Evolutionary conservation across 441 rosid species (phyloP), one percentile per base, ranked within the genome.

Genomic region (Kokia cookei): DNA sequence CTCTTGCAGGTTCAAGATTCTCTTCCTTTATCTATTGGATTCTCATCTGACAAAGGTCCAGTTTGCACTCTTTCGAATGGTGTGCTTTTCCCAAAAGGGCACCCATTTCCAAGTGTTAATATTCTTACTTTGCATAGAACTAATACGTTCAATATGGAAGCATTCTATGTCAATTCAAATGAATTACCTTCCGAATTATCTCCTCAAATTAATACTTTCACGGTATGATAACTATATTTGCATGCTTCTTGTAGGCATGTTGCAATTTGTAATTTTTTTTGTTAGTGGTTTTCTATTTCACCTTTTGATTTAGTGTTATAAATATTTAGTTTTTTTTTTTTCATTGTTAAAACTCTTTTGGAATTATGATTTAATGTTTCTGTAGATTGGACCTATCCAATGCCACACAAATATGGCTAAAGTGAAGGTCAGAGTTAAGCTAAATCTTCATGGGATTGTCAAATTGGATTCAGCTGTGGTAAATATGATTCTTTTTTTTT

Each of bases 1-100:
- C 37, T 26, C 60, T 74, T 77, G 79, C 83, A 90, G 95, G 95
- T 88, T 80, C 90, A 90, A 75, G 95, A 90, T 87, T 87, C 87
- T 48, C 65, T 82, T 62, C 93, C 91, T 73, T 88, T 87, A 78
- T 82, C 95, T 63, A 65, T 90, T 60, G 93, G 93, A 69, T 82
- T 87, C 80, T 86, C 88, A n/a, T 83, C 83, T 70, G 90, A 87
- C 32, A 75, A 80, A 61, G 84, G 85, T 73, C 87, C 86, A 63
- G 79, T 87, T 69, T 73, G 79, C 57, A 78, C 87, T 13, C 75
- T 77, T 73, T 76, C 86, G 35, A 86, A 82, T 88, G 84, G 78
- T 1, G 47, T 83, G 65, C 82, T 90, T 72, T 88, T 90, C 72
- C 90, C 87, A 2, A 87, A 80, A 80, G 84, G 91, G 67, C 91